Percentiles rank a stretch among this genome's conserved stretches.
phyloP scores from a whole-genome alignment of 805 yeast species.

The Metschnikowia baotianmanensis region DNA sequence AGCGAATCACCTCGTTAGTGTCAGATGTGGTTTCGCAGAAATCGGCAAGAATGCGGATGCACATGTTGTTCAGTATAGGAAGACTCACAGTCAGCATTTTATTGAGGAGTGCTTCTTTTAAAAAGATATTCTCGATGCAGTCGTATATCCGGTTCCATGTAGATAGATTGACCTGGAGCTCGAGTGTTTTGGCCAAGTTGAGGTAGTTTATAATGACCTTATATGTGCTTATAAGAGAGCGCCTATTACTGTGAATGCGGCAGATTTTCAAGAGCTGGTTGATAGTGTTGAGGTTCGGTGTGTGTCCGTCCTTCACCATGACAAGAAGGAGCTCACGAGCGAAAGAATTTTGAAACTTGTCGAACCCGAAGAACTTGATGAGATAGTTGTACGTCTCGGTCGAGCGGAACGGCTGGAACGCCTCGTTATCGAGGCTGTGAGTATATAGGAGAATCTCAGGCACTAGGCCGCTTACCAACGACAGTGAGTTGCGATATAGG shows the following conservation, averaged over 20 bases:
- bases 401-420: conserved; percentile 30
- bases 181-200: conserved; percentile 24
- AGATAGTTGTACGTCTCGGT: conserved; percentile 39
- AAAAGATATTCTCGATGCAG: conserved; percentile 35
- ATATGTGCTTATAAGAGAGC: conserved; percentile 34
- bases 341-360: conserved; percentile 40
- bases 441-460: conserved; percentile 39
- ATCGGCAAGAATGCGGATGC: conserved; percentile 34
- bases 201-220: conserved; percentile 31
- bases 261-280: conserved; percentile 34
- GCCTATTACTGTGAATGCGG: conserved; percentile 29
- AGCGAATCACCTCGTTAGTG: conserved; percentile 27
- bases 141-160: conserved; percentile 40
- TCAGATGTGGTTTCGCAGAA: conserved; percentile 29
- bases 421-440: conserved; percentile 32
- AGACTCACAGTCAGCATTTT: conserved; percentile 29
- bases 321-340: conserved; percentile 39
- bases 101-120: conserved; percentile 37
- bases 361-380: conserved; percentile 40
- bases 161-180: conserved; percentile 29
- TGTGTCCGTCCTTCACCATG: conserved; percentile 41
- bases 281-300: conserved; percentile 40
- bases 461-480: conserved; percentile 34
- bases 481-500: conserved; percentile 32
- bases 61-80: conserved; percentile 33